Conservation (phyloP, 1,139 yeast genomes). For the Candida anutae region DNA sequence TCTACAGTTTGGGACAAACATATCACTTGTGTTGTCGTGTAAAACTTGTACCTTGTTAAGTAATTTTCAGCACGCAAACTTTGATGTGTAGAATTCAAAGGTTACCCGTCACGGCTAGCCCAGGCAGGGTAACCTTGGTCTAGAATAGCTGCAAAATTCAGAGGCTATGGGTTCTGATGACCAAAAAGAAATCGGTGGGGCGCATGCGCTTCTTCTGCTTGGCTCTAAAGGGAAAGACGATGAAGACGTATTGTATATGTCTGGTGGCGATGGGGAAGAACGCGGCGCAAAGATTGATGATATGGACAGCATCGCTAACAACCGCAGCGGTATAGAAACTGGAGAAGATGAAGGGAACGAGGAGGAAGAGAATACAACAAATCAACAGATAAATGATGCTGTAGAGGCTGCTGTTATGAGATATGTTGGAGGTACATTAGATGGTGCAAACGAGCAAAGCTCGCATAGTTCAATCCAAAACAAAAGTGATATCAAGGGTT, state of each 20-base stretch:
- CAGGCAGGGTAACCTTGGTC: not conserved
- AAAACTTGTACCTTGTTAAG: too few relatives aligned
- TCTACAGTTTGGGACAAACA: too few relatives aligned
- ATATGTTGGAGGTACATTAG: slow-evolving; percentile 56
- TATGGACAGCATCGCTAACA: slow-evolving; percentile 1
- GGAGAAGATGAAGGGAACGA: slow-evolving; percentile 10
- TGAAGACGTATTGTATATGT: slow-evolving; percentile 7
- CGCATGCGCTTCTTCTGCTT: slow-evolving; percentile 37
- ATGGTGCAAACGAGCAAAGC: slow-evolving; percentile 7
- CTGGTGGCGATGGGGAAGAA: slow-evolving; percentile 5
- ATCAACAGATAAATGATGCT: slow-evolving; percentile 42
- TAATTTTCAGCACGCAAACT: slow-evolving; percentile 1
- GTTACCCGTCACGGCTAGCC: slow-evolving; percentile 14
- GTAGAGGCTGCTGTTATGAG: slow-evolving; percentile 73
- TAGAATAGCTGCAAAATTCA: slow-evolving; percentile 7
- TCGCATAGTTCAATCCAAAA: not conserved
- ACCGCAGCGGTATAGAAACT: slow-evolving; percentile 1
- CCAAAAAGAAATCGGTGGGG: slow-evolving; percentile 39
- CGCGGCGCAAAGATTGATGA: slow-evolving; percentile 1
- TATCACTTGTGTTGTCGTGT: too few relatives aligned
- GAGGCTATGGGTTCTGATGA: slow-evolving; percentile 16
- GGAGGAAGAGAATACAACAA: slow-evolving; percentile 21
- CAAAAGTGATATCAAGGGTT: too few relatives aligned
- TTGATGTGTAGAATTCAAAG: slow-evolving; percentile 3
- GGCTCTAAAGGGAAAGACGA: slow-evolving; percentile 25